Evolutionary conservation across 148 eudicot species (phyloP), one percentile per base, ranked within the genome.

Genomic region (Rhododendron ovatum): DNA sequence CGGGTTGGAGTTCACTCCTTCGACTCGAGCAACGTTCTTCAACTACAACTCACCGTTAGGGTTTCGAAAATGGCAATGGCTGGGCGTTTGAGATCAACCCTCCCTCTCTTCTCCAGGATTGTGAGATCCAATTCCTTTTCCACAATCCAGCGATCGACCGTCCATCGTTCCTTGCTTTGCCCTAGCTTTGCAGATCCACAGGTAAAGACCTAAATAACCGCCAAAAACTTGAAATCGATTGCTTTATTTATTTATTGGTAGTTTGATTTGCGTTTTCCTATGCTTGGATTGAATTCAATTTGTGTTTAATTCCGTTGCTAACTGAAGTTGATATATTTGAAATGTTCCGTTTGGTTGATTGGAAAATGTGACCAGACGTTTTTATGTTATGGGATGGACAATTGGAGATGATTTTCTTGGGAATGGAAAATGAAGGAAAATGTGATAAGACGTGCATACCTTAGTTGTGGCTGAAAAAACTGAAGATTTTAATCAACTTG

Each of bases 61-160:
- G 57, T 51, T 51, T 13, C 55, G 55, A 12, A 51, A 41, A 41
- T 41, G 43, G 91, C 92, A 33, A 90, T 93, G 92, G 90, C 92
- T 53, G 89, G 92, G 74, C 96, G 95, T 41, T 82, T 95, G 39
- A 91, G 96, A 93, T 91, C 94, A 18, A 86, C 87, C 61, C 53
- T 90, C 55, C 89, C 93, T 51, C 81, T 89, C 55, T 11, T 91
- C 82, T 87, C 75, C 39, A 91, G 87, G 33, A 63, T 84, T 84
- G 55, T 87, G 4, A 83, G 82, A 10, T 86, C 91, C 76, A 88
- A 89, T 82, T 84, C 92, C 47, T 75, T 88, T 5, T 86, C 91
- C 35, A 53, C 37, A 57, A 48, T 88, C 8, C 89, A 87, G 67
- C 83, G 90, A 88, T 93, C 93, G 30, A 33, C 80, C 82, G 48